A percentile compares a stretch with the other conserved stretches of the same genome.
Evolutionary conservation across 257 asterid genomes (phyloP).

Genomic region (Jasminum sambac): DNA sequence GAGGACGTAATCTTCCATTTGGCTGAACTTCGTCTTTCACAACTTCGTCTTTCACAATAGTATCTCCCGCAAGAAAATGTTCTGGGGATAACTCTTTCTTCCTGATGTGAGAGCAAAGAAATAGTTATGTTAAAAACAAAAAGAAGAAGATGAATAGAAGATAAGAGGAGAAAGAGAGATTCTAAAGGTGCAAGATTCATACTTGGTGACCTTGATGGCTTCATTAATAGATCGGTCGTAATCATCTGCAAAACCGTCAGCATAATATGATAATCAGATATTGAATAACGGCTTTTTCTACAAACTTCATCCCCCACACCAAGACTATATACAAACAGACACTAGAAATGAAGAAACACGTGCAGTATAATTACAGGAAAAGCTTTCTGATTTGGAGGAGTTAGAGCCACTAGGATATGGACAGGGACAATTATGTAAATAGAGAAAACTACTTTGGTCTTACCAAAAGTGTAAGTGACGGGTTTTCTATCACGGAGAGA

Average conservation of each 20-base stretch:
- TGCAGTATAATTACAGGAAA: not conserved
- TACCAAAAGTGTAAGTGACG: slow-evolving; percentile 93
- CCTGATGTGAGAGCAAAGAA: slow-evolving; percentile 40
- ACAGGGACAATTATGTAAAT: not conserved
- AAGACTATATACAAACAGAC: not conserved
- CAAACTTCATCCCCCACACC: not conserved
- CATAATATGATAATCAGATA: slow-evolving; percentile 17
- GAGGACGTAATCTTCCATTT: slow-evolving; percentile 66
- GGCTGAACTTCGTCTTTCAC: slow-evolving; percentile 47
- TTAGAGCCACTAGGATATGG: not conserved
- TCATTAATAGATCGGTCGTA: slow-evolving; percentile 88
- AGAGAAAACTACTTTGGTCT: slow-evolving; percentile 22
- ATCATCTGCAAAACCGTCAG: slow-evolving; percentile 51
- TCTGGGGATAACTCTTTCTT: slow-evolving; percentile 59
- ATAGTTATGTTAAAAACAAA: not conserved
- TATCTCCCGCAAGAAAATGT: slow-evolving; percentile 53
- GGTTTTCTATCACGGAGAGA: slow-evolving; percentile 95
- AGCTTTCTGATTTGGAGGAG: not conserved
- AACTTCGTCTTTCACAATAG: slow-evolving; percentile 44
- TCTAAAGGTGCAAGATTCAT: slow-evolving; percentile 31
- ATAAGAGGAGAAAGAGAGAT: not conserved
- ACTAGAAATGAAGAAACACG: not conserved
- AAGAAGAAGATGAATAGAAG: not conserved
- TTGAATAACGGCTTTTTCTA: not conserved
- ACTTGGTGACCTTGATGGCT: slow-evolving; percentile 92